Conservation (phyloP, 2,329 filamentous ascomycete genomes). For the Fusarium chuoi region DNA sequence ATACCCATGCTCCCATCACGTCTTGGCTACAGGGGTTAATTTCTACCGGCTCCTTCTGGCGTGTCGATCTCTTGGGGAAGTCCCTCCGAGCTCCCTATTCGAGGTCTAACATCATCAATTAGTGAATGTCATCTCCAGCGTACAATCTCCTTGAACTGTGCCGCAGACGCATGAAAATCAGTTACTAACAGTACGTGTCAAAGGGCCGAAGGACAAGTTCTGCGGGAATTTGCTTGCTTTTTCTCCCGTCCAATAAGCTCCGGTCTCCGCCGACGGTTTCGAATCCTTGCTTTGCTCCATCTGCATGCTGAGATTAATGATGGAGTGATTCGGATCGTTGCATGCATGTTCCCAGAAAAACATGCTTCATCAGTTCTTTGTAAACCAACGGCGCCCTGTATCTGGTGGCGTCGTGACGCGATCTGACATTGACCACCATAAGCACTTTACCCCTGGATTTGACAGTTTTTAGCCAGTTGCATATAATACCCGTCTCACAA, state of each 20-base stretch:
- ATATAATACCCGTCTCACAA: conserved; percentile 9
- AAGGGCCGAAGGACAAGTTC: neutral
- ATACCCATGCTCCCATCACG: neutral
- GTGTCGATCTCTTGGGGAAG: conserved; percentile 5
- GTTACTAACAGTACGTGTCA: neutral
- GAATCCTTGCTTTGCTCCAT: neutral
- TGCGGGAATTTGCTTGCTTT: neutral
- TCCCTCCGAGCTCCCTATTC: neutral
- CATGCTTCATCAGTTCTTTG: neutral
- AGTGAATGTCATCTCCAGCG: neutral
- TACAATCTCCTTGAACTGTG: neutral
- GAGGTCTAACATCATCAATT: neutral
- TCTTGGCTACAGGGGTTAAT: neutral
- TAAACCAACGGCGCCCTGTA: neutral
- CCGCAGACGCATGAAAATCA: neutral
- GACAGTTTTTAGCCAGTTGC: conserved; percentile 15
- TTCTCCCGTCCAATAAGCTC: neutral
- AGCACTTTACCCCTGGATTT: conserved; percentile 9
- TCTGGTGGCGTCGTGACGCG: neutral
- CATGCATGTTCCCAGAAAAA: neutral
- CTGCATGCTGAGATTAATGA: neutral
- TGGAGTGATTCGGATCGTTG: neutral
- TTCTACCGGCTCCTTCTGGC: neutral
- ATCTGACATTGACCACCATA: neutral
- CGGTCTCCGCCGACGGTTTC: neutral